A percentile compares a stretch with the other conserved stretches of the same genome.
Evolutionary conservation across 495 filamentous ascomycete species (phyloP).

Genomic region (Tetracladium setigerum): DNA sequence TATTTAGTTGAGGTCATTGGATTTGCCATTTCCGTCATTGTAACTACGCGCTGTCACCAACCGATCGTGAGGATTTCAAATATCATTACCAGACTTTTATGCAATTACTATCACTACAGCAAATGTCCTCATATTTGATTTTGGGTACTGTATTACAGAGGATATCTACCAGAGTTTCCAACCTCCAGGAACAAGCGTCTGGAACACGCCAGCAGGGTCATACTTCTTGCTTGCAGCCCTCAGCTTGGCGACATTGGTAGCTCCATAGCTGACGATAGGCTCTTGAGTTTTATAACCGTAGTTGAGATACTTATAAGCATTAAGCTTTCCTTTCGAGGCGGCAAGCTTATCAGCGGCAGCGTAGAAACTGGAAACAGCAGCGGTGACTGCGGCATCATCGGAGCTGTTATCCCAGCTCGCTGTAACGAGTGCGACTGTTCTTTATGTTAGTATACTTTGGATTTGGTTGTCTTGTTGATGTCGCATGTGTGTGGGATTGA

Average conservation of each 20-base stretch:
- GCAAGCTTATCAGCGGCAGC: conserved; percentile 17
- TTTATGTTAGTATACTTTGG: not conserved
- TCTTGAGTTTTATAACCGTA: conserved; percentile 32
- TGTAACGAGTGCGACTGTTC: not conserved
- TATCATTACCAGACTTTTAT: no score
- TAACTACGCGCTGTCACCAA: no score
- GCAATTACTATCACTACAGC: no score
- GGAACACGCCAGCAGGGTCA: conserved; percentile 32
- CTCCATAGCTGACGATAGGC: conserved; percentile 34
- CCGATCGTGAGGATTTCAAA: no score
- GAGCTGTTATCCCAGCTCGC: not conserved
- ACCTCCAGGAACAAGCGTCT: conserved; percentile 28
- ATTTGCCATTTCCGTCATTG: no score
- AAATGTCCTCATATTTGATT: no score
- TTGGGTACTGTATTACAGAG: no score
- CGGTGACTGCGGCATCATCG: not conserved
- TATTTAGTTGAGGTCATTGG: no score
- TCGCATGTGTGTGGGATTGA: not conserved
- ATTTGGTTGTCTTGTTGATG: not conserved
- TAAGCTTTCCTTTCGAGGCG: conserved; percentile 25
- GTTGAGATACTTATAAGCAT: conserved; percentile 26
- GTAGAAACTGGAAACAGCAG: not conserved
- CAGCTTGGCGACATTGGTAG: conserved; percentile 24
- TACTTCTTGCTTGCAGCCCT: conserved; percentile 30
- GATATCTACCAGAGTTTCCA: not conserved